Evolutionary conservation across 2,329 filamentous ascomycete genomes (phyloP).

Genomic region (Sporothrix brasiliensis): DNA sequence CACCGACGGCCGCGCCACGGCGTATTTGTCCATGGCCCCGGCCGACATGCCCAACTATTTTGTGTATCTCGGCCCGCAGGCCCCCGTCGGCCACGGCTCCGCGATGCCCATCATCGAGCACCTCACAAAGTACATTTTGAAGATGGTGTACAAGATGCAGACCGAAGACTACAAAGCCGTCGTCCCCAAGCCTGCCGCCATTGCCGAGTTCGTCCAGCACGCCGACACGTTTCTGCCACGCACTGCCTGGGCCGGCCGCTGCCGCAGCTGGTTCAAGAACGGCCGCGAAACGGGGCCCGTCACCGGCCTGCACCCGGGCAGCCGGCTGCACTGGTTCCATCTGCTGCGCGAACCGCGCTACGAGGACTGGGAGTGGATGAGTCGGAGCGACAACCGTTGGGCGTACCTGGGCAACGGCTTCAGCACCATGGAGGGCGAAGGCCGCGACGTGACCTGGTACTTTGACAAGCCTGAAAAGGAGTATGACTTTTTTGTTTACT

Average conservation of each 20-base stretch:
- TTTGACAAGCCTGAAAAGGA: slow-evolving; percentile 56
- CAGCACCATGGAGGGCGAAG: slow-evolving; percentile 48
- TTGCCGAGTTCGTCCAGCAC: slow-evolving; percentile 40
- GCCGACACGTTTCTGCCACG: slow-evolving; percentile 41
- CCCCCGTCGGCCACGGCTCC: slow-evolving; percentile 36
- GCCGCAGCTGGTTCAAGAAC: slow-evolving; percentile 41
- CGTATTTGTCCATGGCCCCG: slow-evolving; percentile 33
- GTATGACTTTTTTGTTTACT: slow-evolving; percentile 46
- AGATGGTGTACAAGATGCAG: slow-evolving; percentile 38
- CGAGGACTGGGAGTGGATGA: slow-evolving; percentile 34
- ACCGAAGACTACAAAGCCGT: slow-evolving; percentile 41
- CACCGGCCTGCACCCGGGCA: slow-evolving; percentile 34
- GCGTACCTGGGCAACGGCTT: slow-evolving; percentile 54
- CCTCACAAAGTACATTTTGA: slow-evolving; percentile 42
- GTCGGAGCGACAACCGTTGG: slow-evolving; percentile 51
- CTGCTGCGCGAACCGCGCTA: slow-evolving; percentile 31
- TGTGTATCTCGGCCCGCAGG: slow-evolving; percentile 37
- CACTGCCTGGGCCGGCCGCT: slow-evolving; percentile 42
- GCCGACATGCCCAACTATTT: slow-evolving; percentile 36
- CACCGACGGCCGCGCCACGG: slow-evolving; percentile 20
- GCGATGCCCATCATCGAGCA: slow-evolving; percentile 40
- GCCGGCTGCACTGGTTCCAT: slow-evolving; percentile 36
- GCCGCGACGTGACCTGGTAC: slow-evolving; percentile 48
- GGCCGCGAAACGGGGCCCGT: slow-evolving; percentile 32
- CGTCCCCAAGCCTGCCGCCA: slow-evolving; percentile 1